Percentiles rank a stretch among this genome's conserved stretches.
phyloP scores from a whole-genome alignment of 306 rosid genomes.

The Quercus engelmannii region DNA sequence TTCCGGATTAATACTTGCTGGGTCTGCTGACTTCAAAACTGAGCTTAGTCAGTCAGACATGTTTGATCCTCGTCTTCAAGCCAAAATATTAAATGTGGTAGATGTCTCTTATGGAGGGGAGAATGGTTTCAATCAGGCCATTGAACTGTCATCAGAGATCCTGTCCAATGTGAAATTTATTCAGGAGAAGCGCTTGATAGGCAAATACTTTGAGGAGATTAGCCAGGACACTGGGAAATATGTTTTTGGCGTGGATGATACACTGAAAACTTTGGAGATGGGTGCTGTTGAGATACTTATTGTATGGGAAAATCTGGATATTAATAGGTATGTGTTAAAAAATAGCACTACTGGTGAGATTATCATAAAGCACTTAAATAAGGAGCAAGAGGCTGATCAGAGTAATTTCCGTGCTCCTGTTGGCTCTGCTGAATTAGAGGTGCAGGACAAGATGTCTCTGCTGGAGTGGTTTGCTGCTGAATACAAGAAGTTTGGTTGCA shows the following conservation, averaged over 20 bases:
- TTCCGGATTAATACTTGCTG: slow-evolving; percentile 82
- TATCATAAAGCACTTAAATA: slow-evolving; percentile 62
- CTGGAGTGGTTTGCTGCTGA: slow-evolving; percentile 93
- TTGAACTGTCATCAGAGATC: slow-evolving; percentile 73
- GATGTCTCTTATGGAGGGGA: slow-evolving; percentile 94
- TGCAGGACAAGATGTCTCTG: slow-evolving; percentile 72
- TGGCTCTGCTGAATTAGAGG: slow-evolving; percentile 56
- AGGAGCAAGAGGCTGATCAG: slow-evolving; percentile 65
- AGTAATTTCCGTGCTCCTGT: slow-evolving; percentile 43
- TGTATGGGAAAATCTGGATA: slow-evolving; percentile 84
- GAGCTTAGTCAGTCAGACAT: slow-evolving; percentile 91
- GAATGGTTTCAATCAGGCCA: slow-evolving; percentile 87
- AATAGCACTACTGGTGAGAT: slow-evolving; percentile 51
- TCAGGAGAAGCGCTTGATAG: slow-evolving; percentile 81
- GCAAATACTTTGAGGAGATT: slow-evolving; percentile 82
- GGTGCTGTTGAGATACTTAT: slow-evolving; percentile 86
- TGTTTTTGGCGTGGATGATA: slow-evolving; percentile 85
- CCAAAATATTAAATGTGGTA: slow-evolving; percentile 78
- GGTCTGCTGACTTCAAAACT: slow-evolving; percentile 91
- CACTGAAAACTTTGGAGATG: slow-evolving; percentile 82
- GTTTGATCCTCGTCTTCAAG: slow-evolving; percentile 89
- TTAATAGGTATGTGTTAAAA: slow-evolving; percentile 64
- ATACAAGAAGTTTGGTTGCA: slow-evolving; percentile 72
- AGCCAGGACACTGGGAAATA: slow-evolving; percentile 93
- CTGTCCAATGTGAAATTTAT: slow-evolving; percentile 84